phyloP scores from a whole-genome alignment of 495 filamentous ascomycete genomes.

The Trichoderma orchidacearum region DNA sequence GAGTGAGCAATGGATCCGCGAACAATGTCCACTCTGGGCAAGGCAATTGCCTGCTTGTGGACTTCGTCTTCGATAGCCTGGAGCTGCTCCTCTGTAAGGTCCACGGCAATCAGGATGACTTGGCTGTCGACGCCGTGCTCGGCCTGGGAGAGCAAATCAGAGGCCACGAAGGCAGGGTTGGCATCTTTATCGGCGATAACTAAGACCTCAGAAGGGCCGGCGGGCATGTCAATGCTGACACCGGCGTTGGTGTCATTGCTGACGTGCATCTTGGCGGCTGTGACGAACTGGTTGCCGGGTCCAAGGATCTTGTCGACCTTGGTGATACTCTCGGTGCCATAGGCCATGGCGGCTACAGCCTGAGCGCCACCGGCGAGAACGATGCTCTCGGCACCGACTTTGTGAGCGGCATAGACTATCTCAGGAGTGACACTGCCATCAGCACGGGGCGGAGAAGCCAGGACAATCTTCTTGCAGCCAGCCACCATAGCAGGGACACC shows the following conservation, averaged over 20 bases:
- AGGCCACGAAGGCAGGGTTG: constrained; percentile 90
- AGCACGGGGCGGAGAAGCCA: constrained; percentile 79
- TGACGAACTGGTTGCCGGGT: constrained; percentile 97
- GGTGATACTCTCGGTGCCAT: constrained; percentile 69
- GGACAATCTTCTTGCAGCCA: constrained; percentile 87
- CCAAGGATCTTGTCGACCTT: constrained; percentile 99
- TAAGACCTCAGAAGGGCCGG: constrained; percentile 89
- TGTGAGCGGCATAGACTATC: constrained; percentile 96
- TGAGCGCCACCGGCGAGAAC: constrained; percentile 92
- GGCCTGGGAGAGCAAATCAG: constrained; percentile 86
- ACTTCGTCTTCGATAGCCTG: constrained; percentile 80
- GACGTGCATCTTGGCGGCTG: constrained; percentile 94
- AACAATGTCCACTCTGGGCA: constrained; percentile 88
- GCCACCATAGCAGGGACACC: constrained; percentile 96
- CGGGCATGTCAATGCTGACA: constrained; percentile 97
- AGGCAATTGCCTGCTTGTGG: constrained; percentile 71
- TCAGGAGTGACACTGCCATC: constrained; percentile 91
- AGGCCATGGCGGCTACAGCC: constrained; percentile 81
- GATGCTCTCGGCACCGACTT: constrained; percentile 87
- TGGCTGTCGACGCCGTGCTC: constrained; percentile 95
- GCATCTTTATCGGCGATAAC: constrained; percentile 86
- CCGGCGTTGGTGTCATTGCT: constrained; percentile 90
- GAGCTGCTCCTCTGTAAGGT: constrained; percentile 56
- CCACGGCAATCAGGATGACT: constrained; percentile 82
- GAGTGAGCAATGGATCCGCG: constrained; percentile 83